Percentiles rank a stretch among this genome's conserved stretches.
Conservation (phyloP, 2,329 filamentous ascomycete genomes). For the Scortechinia acanthostroma region DNA sequence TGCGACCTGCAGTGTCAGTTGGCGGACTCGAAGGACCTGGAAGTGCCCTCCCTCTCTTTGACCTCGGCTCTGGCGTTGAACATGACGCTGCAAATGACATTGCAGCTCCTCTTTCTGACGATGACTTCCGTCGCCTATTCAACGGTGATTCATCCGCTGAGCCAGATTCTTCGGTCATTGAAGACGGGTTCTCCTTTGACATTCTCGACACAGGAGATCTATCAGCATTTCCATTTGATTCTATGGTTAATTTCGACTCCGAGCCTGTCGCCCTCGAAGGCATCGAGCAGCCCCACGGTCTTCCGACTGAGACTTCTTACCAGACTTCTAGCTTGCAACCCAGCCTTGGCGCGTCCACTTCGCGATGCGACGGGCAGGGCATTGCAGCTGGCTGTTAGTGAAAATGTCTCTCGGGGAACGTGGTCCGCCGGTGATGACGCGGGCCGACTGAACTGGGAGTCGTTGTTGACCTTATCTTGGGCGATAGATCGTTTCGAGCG, state of each 20-base stretch:
- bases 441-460: constrained; percentile 27
- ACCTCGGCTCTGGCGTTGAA: constrained; percentile 31
- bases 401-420: background rate
- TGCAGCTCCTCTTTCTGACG: constrained; percentile 52
- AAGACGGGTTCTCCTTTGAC: constrained; percentile 66
- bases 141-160: constrained; percentile 33
- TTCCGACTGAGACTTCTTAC: constrained; percentile 53
- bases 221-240: constrained; percentile 3
- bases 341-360: constrained; percentile 67
- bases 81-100: constrained; percentile 31
- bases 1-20: constrained; percentile 99
- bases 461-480: constrained; percentile 33
- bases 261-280: constrained; percentile 47
- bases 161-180: constrained; percentile 70
- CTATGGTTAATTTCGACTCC: constrained; percentile 25
- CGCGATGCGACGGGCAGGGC: constrained; percentile 68
- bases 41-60: constrained; percentile 20
- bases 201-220: constrained; percentile 1
- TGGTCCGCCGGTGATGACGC: constrained; percentile 15
- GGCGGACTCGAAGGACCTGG: constrained; percentile 45
- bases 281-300: constrained; percentile 42
- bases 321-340: constrained; percentile 68
- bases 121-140: constrained; percentile 23
- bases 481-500: constrained; percentile 30
- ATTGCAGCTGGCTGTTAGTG: constrained; percentile 50